phyloP scores from a whole-genome alignment of 1,284 basidiomycete species.

The Wolfiporia cocos region DNA sequence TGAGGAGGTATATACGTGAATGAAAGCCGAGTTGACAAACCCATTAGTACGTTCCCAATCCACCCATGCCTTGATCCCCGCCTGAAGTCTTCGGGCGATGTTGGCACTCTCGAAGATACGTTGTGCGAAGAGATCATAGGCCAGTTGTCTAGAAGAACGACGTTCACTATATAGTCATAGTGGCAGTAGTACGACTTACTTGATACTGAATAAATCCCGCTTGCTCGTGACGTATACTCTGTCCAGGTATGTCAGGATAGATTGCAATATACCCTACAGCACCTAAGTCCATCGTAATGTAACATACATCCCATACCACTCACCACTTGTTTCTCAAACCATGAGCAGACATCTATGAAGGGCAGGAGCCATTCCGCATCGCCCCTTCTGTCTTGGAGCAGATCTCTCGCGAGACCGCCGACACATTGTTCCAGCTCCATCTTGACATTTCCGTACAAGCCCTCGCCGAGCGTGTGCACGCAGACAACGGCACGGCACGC shows the following conservation, averaged over 20 bases:
- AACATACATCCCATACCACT: conserved; percentile 20
- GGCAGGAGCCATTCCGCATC: conserved; percentile 43
- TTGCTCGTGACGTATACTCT: conserved; percentile 44
- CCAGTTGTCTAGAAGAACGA: conserved; percentile 39
- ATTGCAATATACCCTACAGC: conserved; percentile 43
- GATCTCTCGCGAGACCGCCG: conserved; percentile 29
- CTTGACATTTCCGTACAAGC: conserved; percentile 44
- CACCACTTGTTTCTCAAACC: conserved; percentile 61
- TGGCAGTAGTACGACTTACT: conserved; percentile 25
- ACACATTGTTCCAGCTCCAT: conserved; percentile 50
- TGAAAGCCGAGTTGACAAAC: conserved; percentile 21
- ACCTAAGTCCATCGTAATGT: background rate
- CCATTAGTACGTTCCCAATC: conserved; percentile 46
- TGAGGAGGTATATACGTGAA: too few relatives aligned
- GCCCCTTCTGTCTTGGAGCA: conserved; percentile 22
- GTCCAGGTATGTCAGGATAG: conserved; percentile 58
- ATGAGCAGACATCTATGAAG: conserved; percentile 48
- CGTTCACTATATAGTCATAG: background rate
- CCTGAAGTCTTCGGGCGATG: conserved; percentile 39
- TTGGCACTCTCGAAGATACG: conserved; percentile 44
- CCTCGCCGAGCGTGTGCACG: conserved; percentile 43
- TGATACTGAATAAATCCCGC: conserved; percentile 30
- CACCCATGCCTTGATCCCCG: conserved; percentile 51
- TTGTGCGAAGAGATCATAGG: conserved; percentile 43
- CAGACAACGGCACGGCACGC: conserved; percentile 51